These are phyloP conservation scores for Sclerotinia glacialis DNA, from an alignment of 2,329 filamentous ascomycete genomes.

Conservation along the genomic window DNA sequence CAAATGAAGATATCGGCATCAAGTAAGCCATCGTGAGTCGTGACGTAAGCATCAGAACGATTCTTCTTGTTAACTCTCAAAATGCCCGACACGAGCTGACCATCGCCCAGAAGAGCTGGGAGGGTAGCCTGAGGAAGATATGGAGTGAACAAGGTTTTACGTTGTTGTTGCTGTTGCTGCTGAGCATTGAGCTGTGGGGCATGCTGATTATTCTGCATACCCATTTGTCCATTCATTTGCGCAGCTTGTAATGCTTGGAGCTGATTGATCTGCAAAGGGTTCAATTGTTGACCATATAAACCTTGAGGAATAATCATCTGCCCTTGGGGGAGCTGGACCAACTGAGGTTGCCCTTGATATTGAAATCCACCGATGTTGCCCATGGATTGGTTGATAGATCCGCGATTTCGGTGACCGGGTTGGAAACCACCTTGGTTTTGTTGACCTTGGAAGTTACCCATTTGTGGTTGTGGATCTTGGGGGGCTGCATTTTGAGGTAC, in stretches of 20 bases:
- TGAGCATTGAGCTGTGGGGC: slow-evolving; percentile 63
- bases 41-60: slow-evolving; percentile 95
- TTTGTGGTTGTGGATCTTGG: slow-evolving; percentile 52
- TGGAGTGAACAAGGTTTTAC: slow-evolving; percentile 97
- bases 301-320: slow-evolving; percentile 78
- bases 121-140: slow-evolving; percentile 94
- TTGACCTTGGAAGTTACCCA: slow-evolving; percentile 69
- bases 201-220: slow-evolving; percentile 69
- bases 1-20: slow-evolving; percentile 99
- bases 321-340: slow-evolving; percentile 79
- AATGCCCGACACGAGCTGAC: slow-evolving; percentile 92
- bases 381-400: slow-evolving; percentile 83
- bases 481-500: slow-evolving; percentile 48
- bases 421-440: slow-evolving; percentile 77
- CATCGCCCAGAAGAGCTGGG: slow-evolving; percentile 84
- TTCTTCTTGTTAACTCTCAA: slow-evolving; percentile 99
- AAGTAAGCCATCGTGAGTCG: slow-evolving; percentile 78
- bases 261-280: slow-evolving; percentile 83
- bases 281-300: slow-evolving; percentile 85
- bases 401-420: slow-evolving; percentile 82
- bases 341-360: slow-evolving; percentile 80
- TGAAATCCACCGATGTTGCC: slow-evolving; percentile 83
- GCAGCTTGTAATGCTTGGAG: slow-evolving; percentile 89
- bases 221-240: slow-evolving; percentile 74
- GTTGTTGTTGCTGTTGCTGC: slow-evolving; percentile 85